Percentiles rank a stretch among this genome's conserved stretches.
Conservation (phyloP, 2,329 filamentous ascomycete species). For the Fusarium humuli region DNA sequence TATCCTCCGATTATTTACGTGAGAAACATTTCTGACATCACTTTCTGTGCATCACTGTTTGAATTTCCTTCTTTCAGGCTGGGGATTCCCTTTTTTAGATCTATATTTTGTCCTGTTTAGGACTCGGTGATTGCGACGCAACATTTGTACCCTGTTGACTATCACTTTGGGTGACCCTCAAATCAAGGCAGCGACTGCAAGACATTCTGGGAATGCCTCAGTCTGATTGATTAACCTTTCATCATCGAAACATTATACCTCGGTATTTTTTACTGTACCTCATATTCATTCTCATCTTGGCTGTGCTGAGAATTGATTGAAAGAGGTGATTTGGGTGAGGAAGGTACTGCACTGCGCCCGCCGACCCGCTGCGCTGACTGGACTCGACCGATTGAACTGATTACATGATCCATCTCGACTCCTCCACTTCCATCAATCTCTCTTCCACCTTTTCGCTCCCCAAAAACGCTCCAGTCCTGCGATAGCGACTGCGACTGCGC, state of each 20-base stretch:
- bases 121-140: constrained; percentile 24
- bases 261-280: too few relatives aligned
- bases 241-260: too few relatives aligned
- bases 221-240: constrained; percentile 4
- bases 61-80: neutral
- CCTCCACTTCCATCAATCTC: constrained; percentile 35
- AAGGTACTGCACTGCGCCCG: constrained; percentile 7
- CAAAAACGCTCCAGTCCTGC: constrained; percentile 48
- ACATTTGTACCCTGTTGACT: neutral
- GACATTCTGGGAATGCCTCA: constrained; percentile 36
- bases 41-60: constrained; percentile 8
- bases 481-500: constrained; percentile 50
- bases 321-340: neutral
- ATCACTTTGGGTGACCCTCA: constrained; percentile 6
- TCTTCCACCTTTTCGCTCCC: constrained; percentile 28
- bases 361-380: constrained; percentile 29
- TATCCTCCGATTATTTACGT: constrained; percentile 6
- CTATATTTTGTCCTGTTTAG: constrained; percentile 2
- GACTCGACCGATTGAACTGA: constrained; percentile 38
- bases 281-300: neutral
- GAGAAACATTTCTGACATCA: constrained; percentile 36
- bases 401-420: constrained; percentile 47
- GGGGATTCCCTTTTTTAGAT: constrained; percentile 9
- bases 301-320: constrained; percentile 8
- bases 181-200: constrained; percentile 19